Evolutionary conservation across 2,329 filamentous ascomycete species (phyloP).

Genomic region (Penicillium verrucosum): DNA sequence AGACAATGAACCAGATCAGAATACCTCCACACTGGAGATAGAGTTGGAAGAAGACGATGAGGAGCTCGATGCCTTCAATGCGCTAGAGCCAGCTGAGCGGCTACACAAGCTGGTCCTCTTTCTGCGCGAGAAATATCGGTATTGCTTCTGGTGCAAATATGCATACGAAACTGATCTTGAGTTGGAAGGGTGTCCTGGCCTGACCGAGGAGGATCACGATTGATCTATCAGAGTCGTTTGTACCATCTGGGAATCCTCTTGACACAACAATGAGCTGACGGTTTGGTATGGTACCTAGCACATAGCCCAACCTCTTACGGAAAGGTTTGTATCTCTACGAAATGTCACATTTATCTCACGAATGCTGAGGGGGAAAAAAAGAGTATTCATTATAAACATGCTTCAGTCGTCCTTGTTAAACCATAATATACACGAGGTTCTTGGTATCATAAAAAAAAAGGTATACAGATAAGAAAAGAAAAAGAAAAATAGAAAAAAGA

Average conservation of each 20-base stretch:
- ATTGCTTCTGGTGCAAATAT: slow-evolving; percentile 97
- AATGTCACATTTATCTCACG: neutral
- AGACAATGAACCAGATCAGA: slow-evolving; percentile 41
- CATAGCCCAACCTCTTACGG: neutral
- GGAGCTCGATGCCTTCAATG: slow-evolving; percentile 77
- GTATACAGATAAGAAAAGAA: neutral
- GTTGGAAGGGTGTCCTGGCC: slow-evolving; percentile 86
- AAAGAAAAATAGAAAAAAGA: neutral
- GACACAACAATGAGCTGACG: neutral
- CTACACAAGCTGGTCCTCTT: slow-evolving; percentile 65
- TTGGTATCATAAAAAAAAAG: slow-evolving; percentile 25
- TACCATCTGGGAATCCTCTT: neutral
- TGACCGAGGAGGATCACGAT: slow-evolving; percentile 78
- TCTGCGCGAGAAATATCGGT: slow-evolving; percentile 67
- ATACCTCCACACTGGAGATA: slow-evolving; percentile 45
- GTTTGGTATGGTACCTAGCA: neutral
- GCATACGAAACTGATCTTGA: slow-evolving; percentile 61
- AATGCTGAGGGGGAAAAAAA: neutral
- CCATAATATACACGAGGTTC: slow-evolving; percentile 19
- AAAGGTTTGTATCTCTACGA: neutral
- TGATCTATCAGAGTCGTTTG: slow-evolving; percentile 36
- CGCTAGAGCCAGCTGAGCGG: slow-evolving; percentile 63
- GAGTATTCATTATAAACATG: slow-evolving; percentile 9
- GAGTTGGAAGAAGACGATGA: slow-evolving; percentile 68
- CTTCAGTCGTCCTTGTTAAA: slow-evolving; percentile 8